Base-by-base conservation (phyloP, 169 alveolate genomes). In the Ichthyophthirius multifiliis region DNA sequence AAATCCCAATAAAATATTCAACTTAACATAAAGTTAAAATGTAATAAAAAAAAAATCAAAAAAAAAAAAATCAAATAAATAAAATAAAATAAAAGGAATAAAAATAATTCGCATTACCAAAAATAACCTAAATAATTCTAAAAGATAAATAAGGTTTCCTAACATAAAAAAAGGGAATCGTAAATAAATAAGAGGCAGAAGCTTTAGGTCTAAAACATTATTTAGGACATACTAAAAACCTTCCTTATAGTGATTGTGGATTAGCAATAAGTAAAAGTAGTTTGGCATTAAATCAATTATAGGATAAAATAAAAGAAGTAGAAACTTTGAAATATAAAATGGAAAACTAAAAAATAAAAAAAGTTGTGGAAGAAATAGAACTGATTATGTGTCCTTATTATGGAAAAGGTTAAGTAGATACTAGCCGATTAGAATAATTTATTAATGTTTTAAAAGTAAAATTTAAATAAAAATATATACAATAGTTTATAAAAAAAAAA, bases 181-280 rank as follows among this genome's bases (percentile, higher is more conserved):
- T 81, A 3, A 71, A 48, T 13, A 71, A 73, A 71, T 46, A 71
- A 30, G 76, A 67, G 7, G 76, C 82, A 6, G 86, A 81, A 81
- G 46, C 81, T 5, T 44, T 81, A 6, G 86, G 86, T 20, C 55
- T 81, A 31, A 81, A 81, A 43, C 86, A 81, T 41, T 81, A 81
- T 39, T 41, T 81, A 6, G 86, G 86, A 5, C 86, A 81, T 62
- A 76, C 82, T 15, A 81, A 73, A 34, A 81, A 81, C 55, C 47
- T 81, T 18, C 86, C 86, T 23, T 48, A 65, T 48, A 71, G 82
- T 81, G 86, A 81, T 48, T 55, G 67, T 35, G 86, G 86, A n/a
- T 73, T 81, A 32, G 86, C 86, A 6, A 81, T 81, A 0, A 35
- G 71, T 41, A 81, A 81, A 43, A 71, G 82, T 44, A 46, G 76